phyloP scores from a whole-genome alignment of 768 basidiomycete species.

The Russula lepida region DNA sequence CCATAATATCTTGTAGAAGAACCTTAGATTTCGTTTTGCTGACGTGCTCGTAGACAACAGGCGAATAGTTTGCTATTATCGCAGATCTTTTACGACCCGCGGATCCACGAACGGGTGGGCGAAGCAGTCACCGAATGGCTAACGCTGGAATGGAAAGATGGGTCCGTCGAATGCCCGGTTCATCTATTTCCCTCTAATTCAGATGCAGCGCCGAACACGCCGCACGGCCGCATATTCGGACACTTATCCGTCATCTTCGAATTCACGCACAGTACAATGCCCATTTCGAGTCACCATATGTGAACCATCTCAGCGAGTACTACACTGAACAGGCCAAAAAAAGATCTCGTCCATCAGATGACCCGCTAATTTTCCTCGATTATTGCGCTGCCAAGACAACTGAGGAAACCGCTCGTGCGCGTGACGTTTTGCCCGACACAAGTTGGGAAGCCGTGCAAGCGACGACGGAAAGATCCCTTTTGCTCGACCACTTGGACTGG shows the following conservation, averaged over 20 bases:
- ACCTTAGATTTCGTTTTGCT: neutral
- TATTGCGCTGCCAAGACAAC: conserved; percentile 38
- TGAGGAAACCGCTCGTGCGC: conserved; percentile 51
- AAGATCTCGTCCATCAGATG: conserved; percentile 31
- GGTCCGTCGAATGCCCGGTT: conserved; percentile 4
- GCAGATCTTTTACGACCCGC: conserved; percentile 9
- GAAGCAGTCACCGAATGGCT: conserved; percentile 16
- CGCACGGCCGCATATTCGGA: conserved; percentile 35
- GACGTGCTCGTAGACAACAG: conserved; percentile 7
- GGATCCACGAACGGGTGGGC: neutral
- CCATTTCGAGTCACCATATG: conserved; percentile 48
- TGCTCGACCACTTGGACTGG: conserved; percentile 39
- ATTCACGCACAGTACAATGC: conserved; percentile 47
- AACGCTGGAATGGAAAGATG: conserved; percentile 14
- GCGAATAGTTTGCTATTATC: conserved; percentile 4
- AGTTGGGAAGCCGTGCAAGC: conserved; percentile 46
- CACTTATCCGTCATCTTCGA: conserved; percentile 50
- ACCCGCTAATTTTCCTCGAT: conserved; percentile 47
- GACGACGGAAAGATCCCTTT: conserved; percentile 45
- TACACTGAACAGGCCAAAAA: conserved; percentile 45
- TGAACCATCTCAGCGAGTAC: conserved; percentile 42
- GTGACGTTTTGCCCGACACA: conserved; percentile 40
- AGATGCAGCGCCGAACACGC: conserved; percentile 32
- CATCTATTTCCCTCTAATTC: neutral
- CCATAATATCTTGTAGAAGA: neutral